phyloP scores from a whole-genome alignment of 768 basidiomycete genomes.

The Gautieria morchelliformis region DNA sequence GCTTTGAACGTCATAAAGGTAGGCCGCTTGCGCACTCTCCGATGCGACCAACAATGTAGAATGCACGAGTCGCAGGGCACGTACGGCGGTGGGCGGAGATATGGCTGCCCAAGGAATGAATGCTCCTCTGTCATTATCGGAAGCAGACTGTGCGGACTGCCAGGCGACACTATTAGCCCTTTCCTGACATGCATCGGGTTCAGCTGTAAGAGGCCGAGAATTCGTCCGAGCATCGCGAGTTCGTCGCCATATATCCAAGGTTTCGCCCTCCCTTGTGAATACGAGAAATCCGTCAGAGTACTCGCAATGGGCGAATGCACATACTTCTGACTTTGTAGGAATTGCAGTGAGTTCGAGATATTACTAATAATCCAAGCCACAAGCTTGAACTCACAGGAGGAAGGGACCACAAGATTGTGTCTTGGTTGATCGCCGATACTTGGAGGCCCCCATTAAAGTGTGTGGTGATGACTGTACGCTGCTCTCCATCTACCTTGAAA shows the following conservation, averaged over 20 bases:
- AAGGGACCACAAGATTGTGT: constrained; percentile 53
- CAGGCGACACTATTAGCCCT: background rate
- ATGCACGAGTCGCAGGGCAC: constrained; percentile 59
- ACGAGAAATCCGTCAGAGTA: constrained; percentile 63
- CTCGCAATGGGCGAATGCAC: constrained; percentile 61
- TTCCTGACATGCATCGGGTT: background rate
- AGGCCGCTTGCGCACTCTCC: constrained; percentile 27
- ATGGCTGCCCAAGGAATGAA: constrained; percentile 59
- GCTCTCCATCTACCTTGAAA: constrained; percentile 64
- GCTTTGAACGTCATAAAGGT: constrained; percentile 45
- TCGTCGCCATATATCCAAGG: constrained; percentile 65
- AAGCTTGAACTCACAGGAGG: constrained; percentile 30
- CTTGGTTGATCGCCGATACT: constrained; percentile 45
- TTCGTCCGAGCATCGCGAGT: background rate
- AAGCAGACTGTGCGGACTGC: background rate
- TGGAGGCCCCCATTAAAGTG: constrained; percentile 42
- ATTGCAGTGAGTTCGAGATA: background rate
- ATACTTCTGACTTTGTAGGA: constrained; percentile 28
- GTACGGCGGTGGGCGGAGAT: constrained; percentile 29
- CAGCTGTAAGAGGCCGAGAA: background rate
- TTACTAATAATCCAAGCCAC: background rate
- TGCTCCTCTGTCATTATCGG: constrained; percentile 3
- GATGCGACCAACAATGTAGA: constrained; percentile 51
- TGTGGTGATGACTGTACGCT: constrained; percentile 52
- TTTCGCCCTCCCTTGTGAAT: constrained; percentile 45